Conservation (phyloP, 108 stramenopile species). For the Pseudonitzschia multiseries region DNA sequence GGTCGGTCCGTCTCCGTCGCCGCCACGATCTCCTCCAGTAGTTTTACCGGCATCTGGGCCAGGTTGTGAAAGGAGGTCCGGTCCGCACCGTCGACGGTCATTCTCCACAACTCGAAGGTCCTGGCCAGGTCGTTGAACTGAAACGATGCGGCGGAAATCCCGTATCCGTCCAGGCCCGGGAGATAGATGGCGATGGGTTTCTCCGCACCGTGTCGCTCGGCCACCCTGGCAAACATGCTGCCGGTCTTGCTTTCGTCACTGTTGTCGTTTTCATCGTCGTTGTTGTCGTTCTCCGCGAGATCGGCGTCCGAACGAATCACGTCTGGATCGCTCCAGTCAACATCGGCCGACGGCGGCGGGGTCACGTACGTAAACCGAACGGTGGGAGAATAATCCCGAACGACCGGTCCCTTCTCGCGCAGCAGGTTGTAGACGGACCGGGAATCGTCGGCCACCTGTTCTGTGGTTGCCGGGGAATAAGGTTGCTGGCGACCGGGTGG, state of each 20-base stretch:
- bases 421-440: slow-evolving; percentile 15
- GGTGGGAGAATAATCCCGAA: slow-evolving; percentile 25
- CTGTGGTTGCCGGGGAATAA: slow-evolving; percentile 16
- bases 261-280: background rate
- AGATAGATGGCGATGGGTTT: slow-evolving; percentile 68
- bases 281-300: slow-evolving; percentile 4
- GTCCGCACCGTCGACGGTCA: slow-evolving; percentile 53
- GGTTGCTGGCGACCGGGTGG: slow-evolving; percentile 3
- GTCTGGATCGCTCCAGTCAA: slow-evolving; percentile 18
- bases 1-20: slow-evolving; percentile 43
- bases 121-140: slow-evolving; percentile 81
- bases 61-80: slow-evolving; percentile 59
- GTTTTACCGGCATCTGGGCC: slow-evolving; percentile 42
- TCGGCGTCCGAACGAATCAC: slow-evolving; percentile 23
- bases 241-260: background rate
- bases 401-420: slow-evolving; percentile 31
- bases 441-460: slow-evolving; percentile 17
- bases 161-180: slow-evolving; percentile 87
- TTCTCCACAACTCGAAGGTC: slow-evolving; percentile 80
- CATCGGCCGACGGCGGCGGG: slow-evolving; percentile 22
- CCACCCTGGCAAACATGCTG: slow-evolving; percentile 12
- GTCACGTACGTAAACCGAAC: slow-evolving; percentile 32
- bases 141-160: slow-evolving; percentile 69
- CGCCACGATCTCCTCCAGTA: slow-evolving; percentile 48
- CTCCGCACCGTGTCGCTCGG: slow-evolving; percentile 21